phyloP scores from a whole-genome alignment of 257 asterid genomes.

The Solanum ahanhuiri region DNA sequence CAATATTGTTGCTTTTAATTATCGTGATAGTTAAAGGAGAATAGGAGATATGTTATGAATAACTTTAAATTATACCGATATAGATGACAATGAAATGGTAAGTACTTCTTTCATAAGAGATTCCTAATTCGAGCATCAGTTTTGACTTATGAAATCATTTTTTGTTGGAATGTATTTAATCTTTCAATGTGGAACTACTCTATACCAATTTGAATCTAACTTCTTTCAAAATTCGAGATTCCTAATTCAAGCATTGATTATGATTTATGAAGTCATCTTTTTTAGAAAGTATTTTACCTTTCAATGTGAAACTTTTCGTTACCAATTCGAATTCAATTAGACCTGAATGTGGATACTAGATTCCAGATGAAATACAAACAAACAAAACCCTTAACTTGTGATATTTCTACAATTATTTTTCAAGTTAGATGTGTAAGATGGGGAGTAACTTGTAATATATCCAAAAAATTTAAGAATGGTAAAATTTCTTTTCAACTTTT shows the following conservation, averaged over 20 bases:
- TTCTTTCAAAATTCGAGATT: not conserved
- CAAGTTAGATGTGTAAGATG: not conserved
- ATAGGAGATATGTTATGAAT: not conserved
- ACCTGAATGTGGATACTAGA: fast-evolving
- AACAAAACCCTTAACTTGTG: not conserved
- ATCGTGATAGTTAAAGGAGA: not conserved
- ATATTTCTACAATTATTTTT: not conserved
- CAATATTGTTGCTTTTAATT: not conserved
- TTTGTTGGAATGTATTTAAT: not conserved
- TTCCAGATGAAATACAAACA: not conserved
- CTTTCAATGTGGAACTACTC: not conserved
- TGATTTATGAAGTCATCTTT: not conserved
- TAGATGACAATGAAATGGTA: not conserved
- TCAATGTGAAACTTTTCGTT: fast-evolving
- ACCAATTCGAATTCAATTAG: fast-evolving
- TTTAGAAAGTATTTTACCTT: not conserved
- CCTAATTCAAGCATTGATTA: not conserved
- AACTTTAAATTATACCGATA: not conserved
- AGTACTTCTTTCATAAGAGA: not conserved
- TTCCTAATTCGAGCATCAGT: not conserved
- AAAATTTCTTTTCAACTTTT: not conserved
- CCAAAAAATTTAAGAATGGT: not conserved
- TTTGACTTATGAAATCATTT: not conserved
- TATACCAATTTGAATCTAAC: not conserved
- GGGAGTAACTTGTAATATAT: not conserved